Evolutionary conservation across 768 basidiomycete genomes (phyloP).

Genomic region (Leccinellum albellum): DNA sequence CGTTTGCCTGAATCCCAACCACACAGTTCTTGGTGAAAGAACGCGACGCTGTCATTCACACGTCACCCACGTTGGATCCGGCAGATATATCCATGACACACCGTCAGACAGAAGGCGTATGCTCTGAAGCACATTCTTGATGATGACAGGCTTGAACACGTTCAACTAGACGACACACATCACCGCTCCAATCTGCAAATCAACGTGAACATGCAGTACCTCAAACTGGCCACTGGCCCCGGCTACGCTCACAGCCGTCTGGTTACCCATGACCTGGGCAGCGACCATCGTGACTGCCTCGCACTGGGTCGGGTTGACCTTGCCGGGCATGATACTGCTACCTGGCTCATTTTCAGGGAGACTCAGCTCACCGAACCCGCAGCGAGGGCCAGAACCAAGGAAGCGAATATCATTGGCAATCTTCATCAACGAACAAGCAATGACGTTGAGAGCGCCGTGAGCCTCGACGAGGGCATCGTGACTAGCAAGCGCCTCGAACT

Average conservation of each 20-base stretch:
- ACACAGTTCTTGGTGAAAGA: conserved; percentile 98
- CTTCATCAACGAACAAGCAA: conserved; percentile 98
- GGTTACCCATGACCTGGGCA: conserved; percentile 97
- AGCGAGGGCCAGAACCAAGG: conserved; percentile 95
- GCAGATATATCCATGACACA: conserved; percentile 29
- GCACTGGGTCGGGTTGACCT: conserved; percentile 99
- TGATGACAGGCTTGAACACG: conserved; percentile 98
- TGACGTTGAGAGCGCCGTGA: conserved; percentile 91
- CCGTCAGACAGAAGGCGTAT: conserved; percentile 93
- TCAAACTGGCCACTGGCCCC: conserved; percentile 97
- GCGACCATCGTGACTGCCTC: conserved; percentile 99
- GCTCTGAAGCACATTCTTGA: conserved; percentile 96
- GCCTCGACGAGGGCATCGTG: conserved; percentile 98
- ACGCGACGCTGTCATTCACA: conserved; percentile 54
- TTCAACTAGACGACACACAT: conserved; percentile 61
- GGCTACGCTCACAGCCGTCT: conserved; percentile 87
- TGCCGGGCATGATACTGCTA: conserved; percentile 99
- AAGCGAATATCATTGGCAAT: conserved; percentile 99
- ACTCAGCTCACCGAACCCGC: conserved; percentile 91
- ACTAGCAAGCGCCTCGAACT: conserved; percentile 98
- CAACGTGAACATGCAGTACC: conserved; percentile 42
- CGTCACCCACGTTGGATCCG: conserved; percentile 5
- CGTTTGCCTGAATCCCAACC: conserved; percentile 93
- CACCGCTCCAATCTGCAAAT: conserved; percentile 4
- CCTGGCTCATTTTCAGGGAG: conserved; percentile 99